A percentile compares a stretch with the other conserved stretches of the same genome.
phyloP scores from a whole-genome alignment of 371 early-diverging fungal species.

The Mycotypha africana region DNA sequence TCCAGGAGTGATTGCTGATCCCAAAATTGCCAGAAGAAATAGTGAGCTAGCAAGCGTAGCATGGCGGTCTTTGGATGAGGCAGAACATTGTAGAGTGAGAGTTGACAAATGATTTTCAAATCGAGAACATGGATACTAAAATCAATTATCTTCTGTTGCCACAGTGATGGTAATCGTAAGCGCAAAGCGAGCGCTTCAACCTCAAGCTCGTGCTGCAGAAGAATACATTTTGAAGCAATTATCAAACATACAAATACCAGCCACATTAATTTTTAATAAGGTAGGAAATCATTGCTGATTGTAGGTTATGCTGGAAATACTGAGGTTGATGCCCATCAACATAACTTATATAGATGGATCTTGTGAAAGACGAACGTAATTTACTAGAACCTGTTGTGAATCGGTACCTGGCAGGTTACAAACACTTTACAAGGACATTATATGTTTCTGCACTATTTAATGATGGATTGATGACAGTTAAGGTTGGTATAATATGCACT shows the following conservation, averaged over 20 bases:
- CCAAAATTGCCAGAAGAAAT: constrained; percentile 41
- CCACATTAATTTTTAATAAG: constrained; percentile 69
- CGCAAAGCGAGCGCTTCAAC: constrained; percentile 44
- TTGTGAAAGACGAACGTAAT: constrained; percentile 36
- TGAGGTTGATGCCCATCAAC: too few species aligned
- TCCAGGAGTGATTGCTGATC: constrained; percentile 51
- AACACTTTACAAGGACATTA: constrained; percentile 22
- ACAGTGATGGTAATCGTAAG: constrained; percentile 62
- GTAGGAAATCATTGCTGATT: constrained; percentile 20
- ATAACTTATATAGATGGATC: constrained; percentile 48
- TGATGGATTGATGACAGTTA: constrained; percentile 21
- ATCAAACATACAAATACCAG: constrained; percentile 37
- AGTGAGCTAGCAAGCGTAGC: constrained; percentile 66
- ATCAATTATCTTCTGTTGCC: too few species aligned
- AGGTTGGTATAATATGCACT: constrained; percentile 17
- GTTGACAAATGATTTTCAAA: too few species aligned
- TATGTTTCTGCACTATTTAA: constrained; percentile 46
- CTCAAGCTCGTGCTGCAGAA: constrained; percentile 41
- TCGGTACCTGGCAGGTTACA: constrained; percentile 21
- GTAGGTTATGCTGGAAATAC: too few species aligned
- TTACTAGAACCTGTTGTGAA: constrained; percentile 29
- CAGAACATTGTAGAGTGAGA: constrained; percentile 56
- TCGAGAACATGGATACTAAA: too few species aligned
- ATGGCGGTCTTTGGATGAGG: constrained; percentile 69
- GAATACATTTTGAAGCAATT: constrained; percentile 55